phyloP scores from a whole-genome alignment of 352 stramenopile species.

The Globisporangium viniferum region DNA sequence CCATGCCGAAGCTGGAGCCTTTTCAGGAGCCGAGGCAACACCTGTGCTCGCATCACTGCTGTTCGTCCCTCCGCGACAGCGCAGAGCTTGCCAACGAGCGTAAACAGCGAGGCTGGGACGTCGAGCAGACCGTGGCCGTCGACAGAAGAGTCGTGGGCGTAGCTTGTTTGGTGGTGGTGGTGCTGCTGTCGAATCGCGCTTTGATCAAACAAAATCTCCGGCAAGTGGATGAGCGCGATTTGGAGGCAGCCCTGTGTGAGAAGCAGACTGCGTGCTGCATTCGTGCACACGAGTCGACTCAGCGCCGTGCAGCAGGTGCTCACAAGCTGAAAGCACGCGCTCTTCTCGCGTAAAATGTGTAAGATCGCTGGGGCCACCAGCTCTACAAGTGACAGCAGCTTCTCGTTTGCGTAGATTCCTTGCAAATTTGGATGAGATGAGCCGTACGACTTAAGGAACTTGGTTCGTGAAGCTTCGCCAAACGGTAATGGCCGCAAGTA shows the following conservation, averaged over 20 bases:
- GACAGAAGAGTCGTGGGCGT: slow-evolving; percentile 27
- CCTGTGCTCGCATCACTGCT: slow-evolving; percentile 57
- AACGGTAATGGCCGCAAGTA: slow-evolving; percentile 65
- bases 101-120: slow-evolving; percentile 63
- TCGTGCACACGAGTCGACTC: slow-evolving; percentile 62
- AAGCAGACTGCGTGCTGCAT: slow-evolving; percentile 38
- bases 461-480: slow-evolving; percentile 34
- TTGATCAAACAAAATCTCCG: slow-evolving; percentile 32
- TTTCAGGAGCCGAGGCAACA: slow-evolving; percentile 68
- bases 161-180: slow-evolving; percentile 12
- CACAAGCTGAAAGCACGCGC: slow-evolving; percentile 26
- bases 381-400: slow-evolving; percentile 44
- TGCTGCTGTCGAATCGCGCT: neutral
- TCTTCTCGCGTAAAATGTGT: slow-evolving; percentile 56
- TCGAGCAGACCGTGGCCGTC: slow-evolving; percentile 45
- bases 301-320: slow-evolving; percentile 54
- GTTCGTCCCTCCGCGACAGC: slow-evolving; percentile 49
- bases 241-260: slow-evolving; percentile 52
- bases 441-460: slow-evolving; percentile 33
- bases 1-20: slow-evolving; percentile 44
- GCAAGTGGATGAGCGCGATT: slow-evolving; percentile 55
- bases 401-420: slow-evolving; percentile 37
- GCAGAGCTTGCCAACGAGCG: slow-evolving; percentile 61
- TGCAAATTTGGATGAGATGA: slow-evolving; percentile 23
- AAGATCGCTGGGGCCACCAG: slow-evolving; percentile 53